Evolutionary conservation across 441 rosid species (phyloP), one percentile per base, ranked within the genome.

Genomic region (Isatis lusitanica): DNA sequence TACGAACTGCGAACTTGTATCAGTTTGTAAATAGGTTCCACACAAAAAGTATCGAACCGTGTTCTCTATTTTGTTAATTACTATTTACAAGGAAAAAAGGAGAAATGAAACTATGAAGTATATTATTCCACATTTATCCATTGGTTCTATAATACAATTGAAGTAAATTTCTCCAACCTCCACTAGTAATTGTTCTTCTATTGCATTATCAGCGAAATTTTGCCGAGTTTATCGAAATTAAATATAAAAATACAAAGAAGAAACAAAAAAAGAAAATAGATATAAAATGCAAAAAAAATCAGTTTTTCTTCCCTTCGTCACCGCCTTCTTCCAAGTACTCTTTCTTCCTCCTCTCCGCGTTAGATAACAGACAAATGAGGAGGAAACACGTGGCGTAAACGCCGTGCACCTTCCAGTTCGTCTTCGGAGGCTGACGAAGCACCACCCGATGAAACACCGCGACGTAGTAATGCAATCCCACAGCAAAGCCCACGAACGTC

Each of bases 371-470:
- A 74, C 95, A 88, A 70, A 91, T 84, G 24, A 83, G 47, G 58
- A 93, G 90, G 60, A 95, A 95, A 73, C 96, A 93, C 80, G 91
- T 82, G 91, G 97, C 98, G 35, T 93, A 95, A 43, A 93, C 76
- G 56, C 93, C 97, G 51, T 95, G 96, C 13, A 88, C 61, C 74
- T 88, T 95, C 99, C 98, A 95, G 63, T 83, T 91, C 0, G 98
- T 91, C 86, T 74, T 90, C 6, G 99, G 99, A 31, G 91, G 91
- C 58, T 88, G 91, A 55, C 66, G 97, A 63, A 87, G 73, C 48
- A 95, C 92, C 80, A 90, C 84, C 76, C 87, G 80, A 74, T 95
- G 99, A 69, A 91, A 95, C 67, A 95, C 96, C 43, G 93, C 85
- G 76, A 93, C 89, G 83, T 93, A 95, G 78, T 85, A 91, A 75